Percentiles rank a stretch among this genome's conserved stretches.
phyloP scores from a whole-genome alignment of 257 asterid species.

The Primulina huaijiensis region DNA sequence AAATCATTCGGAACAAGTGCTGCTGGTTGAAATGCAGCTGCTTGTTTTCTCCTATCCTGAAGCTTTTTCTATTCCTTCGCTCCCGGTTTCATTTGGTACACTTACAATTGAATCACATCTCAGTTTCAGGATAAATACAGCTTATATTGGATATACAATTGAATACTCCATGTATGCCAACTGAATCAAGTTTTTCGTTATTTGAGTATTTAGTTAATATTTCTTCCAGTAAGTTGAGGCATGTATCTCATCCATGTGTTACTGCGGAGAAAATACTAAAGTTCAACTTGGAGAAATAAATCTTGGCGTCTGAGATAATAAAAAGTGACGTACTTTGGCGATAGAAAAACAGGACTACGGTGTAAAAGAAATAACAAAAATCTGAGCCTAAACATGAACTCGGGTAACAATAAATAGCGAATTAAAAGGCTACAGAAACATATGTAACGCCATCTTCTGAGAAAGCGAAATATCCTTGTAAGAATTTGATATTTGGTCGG shows the following conservation, averaged over 20 bases:
- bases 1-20: slow-evolving; percentile 79
- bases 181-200: background rate
- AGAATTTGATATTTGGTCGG: background rate
- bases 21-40: slow-evolving; percentile 31
- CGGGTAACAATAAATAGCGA: slow-evolving; percentile 6
- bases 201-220: background rate
- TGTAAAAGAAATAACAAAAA: background rate
- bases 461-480: background rate
- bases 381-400: slow-evolving; percentile 17
- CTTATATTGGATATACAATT: background rate
- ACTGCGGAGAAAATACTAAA: background rate
- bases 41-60: background rate
- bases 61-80: slow-evolving; percentile 1
- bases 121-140: slow-evolving; percentile 15
- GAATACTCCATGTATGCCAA: background rate
- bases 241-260: background rate
- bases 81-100: slow-evolving; percentile 8
- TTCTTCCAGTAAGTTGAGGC: background rate
- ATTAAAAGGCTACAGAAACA: slow-evolving; percentile 6
- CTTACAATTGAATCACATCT: slow-evolving; percentile 12
- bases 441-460: background rate
- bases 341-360: background rate
- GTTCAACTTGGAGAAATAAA: too few relatives aligned
- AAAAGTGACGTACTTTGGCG: background rate
- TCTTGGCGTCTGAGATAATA: background rate